A percentile compares a stretch with the other conserved stretches of the same genome.
These are phyloP conservation scores for Chlamydomonas sp. DNA, from an alignment of 139 green algal genomes.

Conservation along the genomic window DNA sequence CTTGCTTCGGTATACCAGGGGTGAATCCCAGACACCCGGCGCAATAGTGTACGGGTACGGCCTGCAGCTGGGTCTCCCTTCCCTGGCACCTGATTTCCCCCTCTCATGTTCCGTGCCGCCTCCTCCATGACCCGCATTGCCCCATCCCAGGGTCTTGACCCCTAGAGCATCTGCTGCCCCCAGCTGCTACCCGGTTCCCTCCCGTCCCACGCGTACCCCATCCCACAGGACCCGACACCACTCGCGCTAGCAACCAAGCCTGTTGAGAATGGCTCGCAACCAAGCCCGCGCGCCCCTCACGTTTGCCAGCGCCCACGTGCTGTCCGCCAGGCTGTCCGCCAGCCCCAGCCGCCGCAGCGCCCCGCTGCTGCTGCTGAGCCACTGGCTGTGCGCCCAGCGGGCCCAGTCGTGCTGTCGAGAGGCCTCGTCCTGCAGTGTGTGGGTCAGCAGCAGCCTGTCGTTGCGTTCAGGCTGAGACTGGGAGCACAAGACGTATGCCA, in stretches of 20 bases:
- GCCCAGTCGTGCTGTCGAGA: conserved; percentile 34
- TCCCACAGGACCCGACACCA: not conserved
- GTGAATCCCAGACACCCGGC: not conserved
- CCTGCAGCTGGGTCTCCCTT: too few relatives aligned
- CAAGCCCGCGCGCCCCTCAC: not conserved
- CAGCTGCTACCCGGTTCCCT: too few relatives aligned
- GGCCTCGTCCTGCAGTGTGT: conserved; percentile 22
- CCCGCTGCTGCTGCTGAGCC: conserved; percentile 24
- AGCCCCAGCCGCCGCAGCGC: conserved; percentile 26
- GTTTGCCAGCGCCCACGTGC: conserved; percentile 2
- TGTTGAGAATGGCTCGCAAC: too few relatives aligned
- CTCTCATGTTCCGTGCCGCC: not conserved
- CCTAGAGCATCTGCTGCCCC: too few relatives aligned
- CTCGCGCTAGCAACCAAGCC: not conserved
- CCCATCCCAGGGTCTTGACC: not conserved
- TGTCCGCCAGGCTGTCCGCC: conserved; percentile 17
- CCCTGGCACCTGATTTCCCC: not conserved
- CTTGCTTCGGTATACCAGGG: not conserved
- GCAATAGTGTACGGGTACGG: not conserved
- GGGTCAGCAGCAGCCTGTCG: not conserved
- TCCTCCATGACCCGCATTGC: not conserved
- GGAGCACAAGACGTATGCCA: not conserved
- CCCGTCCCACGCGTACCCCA: not conserved
- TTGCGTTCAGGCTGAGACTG: not conserved
- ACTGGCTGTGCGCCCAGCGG: conserved; percentile 24